phyloP scores from a whole-genome alignment of 371 early-diverging fungal genomes.

The Batrachochytrium dendrobatidis region DNA sequence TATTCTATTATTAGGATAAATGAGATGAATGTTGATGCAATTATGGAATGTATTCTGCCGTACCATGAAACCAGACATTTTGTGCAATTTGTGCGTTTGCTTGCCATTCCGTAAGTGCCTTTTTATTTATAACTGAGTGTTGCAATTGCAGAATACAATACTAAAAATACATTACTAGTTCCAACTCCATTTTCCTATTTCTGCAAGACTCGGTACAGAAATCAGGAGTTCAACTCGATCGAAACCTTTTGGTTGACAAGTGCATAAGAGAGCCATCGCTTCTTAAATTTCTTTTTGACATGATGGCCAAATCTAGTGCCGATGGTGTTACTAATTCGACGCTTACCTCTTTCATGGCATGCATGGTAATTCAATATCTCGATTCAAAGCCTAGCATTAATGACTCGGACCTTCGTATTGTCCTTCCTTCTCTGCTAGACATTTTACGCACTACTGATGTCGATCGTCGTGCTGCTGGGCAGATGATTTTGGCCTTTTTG shows the following conservation, averaged over 20 bases:
- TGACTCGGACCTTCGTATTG: constrained; percentile 39
- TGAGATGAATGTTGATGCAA: constrained; percentile 73
- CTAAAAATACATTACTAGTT: not conserved
- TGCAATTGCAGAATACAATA: not conserved
- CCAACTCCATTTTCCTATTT: constrained; percentile 49
- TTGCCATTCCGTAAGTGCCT: constrained; percentile 53
- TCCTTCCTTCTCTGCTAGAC: constrained; percentile 55
- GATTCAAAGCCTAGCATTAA: constrained; percentile 40
- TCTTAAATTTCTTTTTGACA: constrained; percentile 60
- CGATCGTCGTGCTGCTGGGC: constrained; percentile 3
- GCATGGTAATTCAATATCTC: constrained; percentile 54
- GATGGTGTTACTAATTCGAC: constrained; percentile 34
- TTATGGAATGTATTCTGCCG: constrained; percentile 74
- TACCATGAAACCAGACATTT: constrained; percentile 90
- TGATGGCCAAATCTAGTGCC: constrained; percentile 23
- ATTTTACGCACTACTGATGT: constrained; percentile 6
- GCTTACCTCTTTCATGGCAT: constrained; percentile 59
- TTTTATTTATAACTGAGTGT: not conserved
- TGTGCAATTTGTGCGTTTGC: constrained; percentile 65
- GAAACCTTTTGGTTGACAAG: constrained; percentile 53
- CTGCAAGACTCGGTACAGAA: constrained; percentile 50
- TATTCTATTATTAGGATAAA: constrained; percentile 56
- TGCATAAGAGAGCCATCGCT: constrained; percentile 53
- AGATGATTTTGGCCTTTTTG: constrained; percentile 9
- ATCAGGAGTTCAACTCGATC: constrained; percentile 51